Conservation (phyloP, 306 rosid genomes). For the Quercus wislizeni region DNA sequence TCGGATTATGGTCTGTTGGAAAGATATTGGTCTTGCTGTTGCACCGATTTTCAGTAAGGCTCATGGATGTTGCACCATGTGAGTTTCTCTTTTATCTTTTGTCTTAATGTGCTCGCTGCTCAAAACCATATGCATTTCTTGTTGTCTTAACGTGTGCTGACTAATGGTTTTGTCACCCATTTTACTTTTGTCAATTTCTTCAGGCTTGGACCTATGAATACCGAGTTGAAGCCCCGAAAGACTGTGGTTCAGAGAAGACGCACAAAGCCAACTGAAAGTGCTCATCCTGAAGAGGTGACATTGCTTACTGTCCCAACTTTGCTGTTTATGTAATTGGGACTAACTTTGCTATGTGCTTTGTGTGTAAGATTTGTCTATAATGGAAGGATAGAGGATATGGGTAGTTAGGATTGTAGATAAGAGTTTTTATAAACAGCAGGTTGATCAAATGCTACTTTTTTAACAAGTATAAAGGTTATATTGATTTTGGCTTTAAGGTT, state of each 20-base stretch:
- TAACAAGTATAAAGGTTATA: not conserved
- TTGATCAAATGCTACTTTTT: not conserved
- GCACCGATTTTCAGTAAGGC: constrained; percentile 50
- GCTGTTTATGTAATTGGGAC: not conserved
- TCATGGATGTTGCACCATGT: constrained; percentile 72
- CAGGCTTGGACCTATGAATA: constrained; percentile 90
- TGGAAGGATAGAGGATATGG: not conserved
- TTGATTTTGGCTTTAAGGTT: not conserved
- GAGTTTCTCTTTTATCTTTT: constrained; percentile 8
- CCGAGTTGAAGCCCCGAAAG: constrained; percentile 61
- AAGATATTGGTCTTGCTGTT: constrained; percentile 44
- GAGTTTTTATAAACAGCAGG: not conserved
- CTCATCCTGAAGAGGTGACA: constrained; percentile 66
- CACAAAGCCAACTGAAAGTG: constrained; percentile 37
- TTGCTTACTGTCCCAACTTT: not conserved
- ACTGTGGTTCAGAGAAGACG: constrained; percentile 27
- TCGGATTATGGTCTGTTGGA: constrained; percentile 41
- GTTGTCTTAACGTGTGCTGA: not conserved
- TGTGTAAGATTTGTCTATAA: not conserved
- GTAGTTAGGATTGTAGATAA: not conserved
- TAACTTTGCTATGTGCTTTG: not conserved
- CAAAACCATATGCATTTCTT: not conserved
- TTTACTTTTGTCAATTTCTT: not conserved
- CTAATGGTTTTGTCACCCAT: not conserved
- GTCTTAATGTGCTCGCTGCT: not conserved